Evolutionary conservation across 2,329 filamentous ascomycete species (phyloP).

Genomic region (Lomentospora prolificans): DNA sequence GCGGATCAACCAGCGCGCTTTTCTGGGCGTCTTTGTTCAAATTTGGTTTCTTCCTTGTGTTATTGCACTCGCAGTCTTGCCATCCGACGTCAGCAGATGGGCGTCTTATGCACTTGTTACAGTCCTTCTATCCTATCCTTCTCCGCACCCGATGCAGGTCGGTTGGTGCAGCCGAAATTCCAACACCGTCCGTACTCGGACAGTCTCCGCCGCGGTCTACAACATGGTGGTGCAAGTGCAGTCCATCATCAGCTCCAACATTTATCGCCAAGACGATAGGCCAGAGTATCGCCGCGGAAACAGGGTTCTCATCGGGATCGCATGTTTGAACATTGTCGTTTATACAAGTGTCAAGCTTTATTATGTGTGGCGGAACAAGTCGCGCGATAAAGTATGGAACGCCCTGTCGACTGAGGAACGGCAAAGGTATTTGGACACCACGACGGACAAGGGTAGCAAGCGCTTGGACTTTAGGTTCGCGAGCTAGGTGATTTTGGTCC

Average conservation of each 20-base stretch:
- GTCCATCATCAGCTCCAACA: conserved; percentile 33
- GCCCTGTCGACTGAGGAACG: conserved; percentile 11
- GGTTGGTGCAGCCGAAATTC: conserved; percentile 46
- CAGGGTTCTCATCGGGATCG: conserved; percentile 18
- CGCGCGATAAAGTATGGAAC: conserved; percentile 10
- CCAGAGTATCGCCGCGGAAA: conserved; percentile 36
- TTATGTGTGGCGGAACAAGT: conserved; percentile 28
- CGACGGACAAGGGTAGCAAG: conserved; percentile 13
- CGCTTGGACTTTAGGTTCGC: conserved; percentile 15
- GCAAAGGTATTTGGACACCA: conserved; percentile 11
- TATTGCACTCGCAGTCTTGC: conserved; percentile 20
- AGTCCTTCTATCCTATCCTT: conserved; percentile 22
- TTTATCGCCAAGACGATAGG: conserved; percentile 36
- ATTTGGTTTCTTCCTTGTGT: conserved; percentile 24
- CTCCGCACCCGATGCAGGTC: conserved; percentile 36
- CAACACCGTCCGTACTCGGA: conserved; percentile 49
- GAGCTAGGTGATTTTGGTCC: too few relatives aligned
- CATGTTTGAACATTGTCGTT: conserved; percentile 19
- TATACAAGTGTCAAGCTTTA: conserved; percentile 30
- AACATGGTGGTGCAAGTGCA: conserved; percentile 35
- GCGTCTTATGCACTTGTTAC: conserved; percentile 21
- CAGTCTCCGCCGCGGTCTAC: conserved; percentile 47
- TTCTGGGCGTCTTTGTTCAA: conserved; percentile 21
- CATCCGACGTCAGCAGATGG: conserved; percentile 19
- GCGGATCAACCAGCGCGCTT: conserved; percentile 18